Conservation (phyloP, 2,329 filamentous ascomycete genomes). For the Claviceps humidiphila region DNA sequence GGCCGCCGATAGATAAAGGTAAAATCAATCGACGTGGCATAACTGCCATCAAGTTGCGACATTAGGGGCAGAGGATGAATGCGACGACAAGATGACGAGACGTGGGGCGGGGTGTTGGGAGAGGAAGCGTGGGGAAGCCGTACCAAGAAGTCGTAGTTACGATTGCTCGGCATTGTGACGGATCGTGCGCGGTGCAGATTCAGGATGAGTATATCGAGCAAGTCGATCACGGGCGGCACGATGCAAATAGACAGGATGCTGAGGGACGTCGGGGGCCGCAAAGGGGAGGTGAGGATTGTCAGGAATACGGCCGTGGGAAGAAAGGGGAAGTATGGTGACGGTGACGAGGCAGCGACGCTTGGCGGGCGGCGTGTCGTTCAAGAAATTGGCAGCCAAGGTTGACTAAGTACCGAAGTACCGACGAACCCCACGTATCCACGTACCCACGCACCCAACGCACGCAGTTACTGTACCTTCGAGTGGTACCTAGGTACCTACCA, state of each 20-base stretch:
- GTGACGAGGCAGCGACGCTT: conserved; percentile 6
- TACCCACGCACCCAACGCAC: neutral
- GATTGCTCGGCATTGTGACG: conserved; percentile 76
- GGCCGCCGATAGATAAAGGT: neutral
- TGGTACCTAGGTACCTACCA: neutral
- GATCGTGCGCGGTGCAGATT: conserved; percentile 7
- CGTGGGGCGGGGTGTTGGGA: conserved; percentile 8
- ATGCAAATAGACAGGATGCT: conserved; percentile 1
- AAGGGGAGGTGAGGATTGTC: neutral
- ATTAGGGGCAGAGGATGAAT: neutral
- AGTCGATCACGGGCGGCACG: neutral
- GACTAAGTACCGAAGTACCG: too few species aligned
- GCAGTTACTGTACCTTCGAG: neutral
- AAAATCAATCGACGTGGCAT: neutral
- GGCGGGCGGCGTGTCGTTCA: conserved; percentile 4
- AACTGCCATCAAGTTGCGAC: neutral
- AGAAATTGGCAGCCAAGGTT: neutral
- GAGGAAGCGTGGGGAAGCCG: conserved; percentile 17
- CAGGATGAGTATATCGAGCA: neutral
- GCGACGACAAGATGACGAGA: neutral
- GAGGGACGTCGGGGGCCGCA: neutral
- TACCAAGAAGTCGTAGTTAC: conserved; percentile 99
- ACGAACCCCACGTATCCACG: too few species aligned
- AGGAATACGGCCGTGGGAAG: neutral
- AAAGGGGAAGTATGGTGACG: conserved; percentile 4